Evolutionary conservation across 352 stramenopile genomes (phyloP).

Genomic region (Phytophthora ohioensis): DNA sequence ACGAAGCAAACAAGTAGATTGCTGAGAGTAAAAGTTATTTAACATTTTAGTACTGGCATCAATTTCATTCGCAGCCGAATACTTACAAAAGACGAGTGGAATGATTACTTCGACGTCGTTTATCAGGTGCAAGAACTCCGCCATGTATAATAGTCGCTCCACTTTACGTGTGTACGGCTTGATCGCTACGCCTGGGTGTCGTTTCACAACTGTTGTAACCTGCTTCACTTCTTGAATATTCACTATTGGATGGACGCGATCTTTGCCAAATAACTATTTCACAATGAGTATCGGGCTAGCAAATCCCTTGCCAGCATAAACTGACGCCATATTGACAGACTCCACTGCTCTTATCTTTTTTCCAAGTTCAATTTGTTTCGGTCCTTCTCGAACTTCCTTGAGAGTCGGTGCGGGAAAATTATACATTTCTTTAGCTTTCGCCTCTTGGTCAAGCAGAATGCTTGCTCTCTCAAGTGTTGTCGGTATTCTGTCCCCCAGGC

Average conservation of each 20-base stretch:
- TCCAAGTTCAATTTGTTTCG: too few relatives aligned
- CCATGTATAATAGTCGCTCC: constrained; percentile 31
- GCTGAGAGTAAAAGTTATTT: neutral
- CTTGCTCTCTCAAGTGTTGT: neutral
- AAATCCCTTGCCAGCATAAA: too few relatives aligned
- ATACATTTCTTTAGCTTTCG: neutral
- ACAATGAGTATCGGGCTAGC: too few relatives aligned
- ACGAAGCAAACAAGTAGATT: constrained; percentile 32
- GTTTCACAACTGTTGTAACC: neutral
- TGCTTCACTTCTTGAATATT: neutral
- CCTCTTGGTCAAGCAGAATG: neutral
- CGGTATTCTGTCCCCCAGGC: neutral
- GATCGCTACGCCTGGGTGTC: neutral
- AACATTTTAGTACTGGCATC: too few relatives aligned
- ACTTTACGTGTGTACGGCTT: neutral
- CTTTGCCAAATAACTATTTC: neutral
- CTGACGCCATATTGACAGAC: too few relatives aligned
- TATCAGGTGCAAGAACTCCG: constrained; percentile 39
- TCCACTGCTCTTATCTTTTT: too few relatives aligned
- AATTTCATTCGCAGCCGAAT: neutral
- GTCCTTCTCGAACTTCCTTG: neutral
- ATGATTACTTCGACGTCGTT: constrained; percentile 49
- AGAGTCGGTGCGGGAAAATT: neutral
- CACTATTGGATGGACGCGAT: neutral
- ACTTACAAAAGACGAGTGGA: constrained; percentile 39